phyloP scores from a whole-genome alignment of 139 green algal genomes.

The Micractinium sp. region DNA sequence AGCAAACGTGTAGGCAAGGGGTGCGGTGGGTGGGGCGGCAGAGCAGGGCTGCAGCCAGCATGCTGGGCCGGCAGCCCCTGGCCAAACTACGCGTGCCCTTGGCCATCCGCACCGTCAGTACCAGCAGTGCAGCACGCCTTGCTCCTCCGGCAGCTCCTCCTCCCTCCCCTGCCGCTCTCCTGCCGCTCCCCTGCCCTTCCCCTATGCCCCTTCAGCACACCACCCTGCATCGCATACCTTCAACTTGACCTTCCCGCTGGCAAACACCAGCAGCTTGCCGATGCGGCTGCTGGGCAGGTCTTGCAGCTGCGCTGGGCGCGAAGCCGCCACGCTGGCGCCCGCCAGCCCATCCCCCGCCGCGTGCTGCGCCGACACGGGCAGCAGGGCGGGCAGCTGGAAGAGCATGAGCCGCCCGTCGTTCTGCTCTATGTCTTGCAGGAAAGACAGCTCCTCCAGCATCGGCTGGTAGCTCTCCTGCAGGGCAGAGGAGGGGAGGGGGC shows the following conservation, averaged over 20 bases:
- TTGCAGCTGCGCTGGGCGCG: constrained; percentile 1
- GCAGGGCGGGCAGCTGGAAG: constrained; percentile 64
- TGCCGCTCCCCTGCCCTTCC: not conserved
- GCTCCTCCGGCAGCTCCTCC: too few species aligned
- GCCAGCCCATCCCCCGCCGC: not conserved
- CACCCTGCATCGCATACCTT: constrained; percentile 30
- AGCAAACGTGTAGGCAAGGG: too few species aligned
- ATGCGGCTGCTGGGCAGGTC: constrained; percentile 22
- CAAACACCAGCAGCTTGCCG: constrained; percentile 49
- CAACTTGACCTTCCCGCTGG: constrained; percentile 78
- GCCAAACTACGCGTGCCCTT: too few species aligned
- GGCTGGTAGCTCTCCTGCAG: constrained; percentile 47
- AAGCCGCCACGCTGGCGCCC: not conserved
- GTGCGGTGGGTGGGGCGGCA: not conserved
- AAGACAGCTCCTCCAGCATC: constrained; percentile 50
- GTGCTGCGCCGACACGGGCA: constrained; percentile 45
- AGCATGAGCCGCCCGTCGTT: constrained; percentile 58
- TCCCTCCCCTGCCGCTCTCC: too few species aligned
- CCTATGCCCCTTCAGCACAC: not conserved
- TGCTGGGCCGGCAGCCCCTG: too few species aligned
- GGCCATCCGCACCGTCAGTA: too few species aligned
- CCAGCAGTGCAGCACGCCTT: too few species aligned
- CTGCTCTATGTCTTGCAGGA: constrained; percentile 36
- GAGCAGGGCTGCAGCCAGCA: not conserved
- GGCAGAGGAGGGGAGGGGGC: not conserved